Evolutionary conservation across 352 stramenopile species (phyloP).

Genomic region (Phytophthora melonis): DNA sequence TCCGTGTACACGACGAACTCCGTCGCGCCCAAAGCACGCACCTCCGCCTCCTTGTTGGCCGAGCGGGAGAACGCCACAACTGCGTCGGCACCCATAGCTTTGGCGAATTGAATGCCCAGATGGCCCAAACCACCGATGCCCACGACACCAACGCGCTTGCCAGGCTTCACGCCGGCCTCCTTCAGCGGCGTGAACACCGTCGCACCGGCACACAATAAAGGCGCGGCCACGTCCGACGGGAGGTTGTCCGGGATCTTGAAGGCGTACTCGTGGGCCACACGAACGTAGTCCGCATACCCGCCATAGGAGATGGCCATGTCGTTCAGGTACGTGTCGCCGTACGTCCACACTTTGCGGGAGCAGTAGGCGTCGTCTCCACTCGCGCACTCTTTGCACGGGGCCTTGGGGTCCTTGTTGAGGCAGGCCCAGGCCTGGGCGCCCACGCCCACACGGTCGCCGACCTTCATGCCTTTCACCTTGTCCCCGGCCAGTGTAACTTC

Average conservation of each 20-base stretch:
- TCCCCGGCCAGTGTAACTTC: slow-evolving; percentile 50
- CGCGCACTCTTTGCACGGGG: slow-evolving; percentile 69
- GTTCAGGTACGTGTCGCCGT: slow-evolving; percentile 52
- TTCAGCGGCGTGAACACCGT: slow-evolving; percentile 84
- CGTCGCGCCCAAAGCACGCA: slow-evolving; percentile 63
- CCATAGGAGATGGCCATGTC: slow-evolving; percentile 54
- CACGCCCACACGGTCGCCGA: slow-evolving; percentile 88
- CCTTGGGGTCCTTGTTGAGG: slow-evolving; percentile 57
- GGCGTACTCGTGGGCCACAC: slow-evolving; percentile 69
- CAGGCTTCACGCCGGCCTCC: slow-evolving; percentile 52
- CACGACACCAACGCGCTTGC: slow-evolving; percentile 70
- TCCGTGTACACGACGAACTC: slow-evolving; percentile 67
- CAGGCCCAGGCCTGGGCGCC: slow-evolving; percentile 83
- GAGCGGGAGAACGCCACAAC: slow-evolving; percentile 76
- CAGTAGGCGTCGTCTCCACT: slow-evolving; percentile 76
- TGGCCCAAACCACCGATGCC: slow-evolving; percentile 90
- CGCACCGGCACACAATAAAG: slow-evolving; percentile 84
- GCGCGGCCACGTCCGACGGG: slow-evolving; percentile 57
- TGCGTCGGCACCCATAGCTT: slow-evolving; percentile 62
- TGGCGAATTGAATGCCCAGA: slow-evolving; percentile 83
- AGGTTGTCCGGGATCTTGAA: slow-evolving; percentile 83
- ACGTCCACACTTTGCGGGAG: slow-evolving; percentile 50
- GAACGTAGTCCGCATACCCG: slow-evolving; percentile 82
- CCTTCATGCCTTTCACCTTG: slow-evolving; percentile 65
- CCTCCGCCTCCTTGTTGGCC: slow-evolving; percentile 65